A percentile compares a stretch with the other conserved stretches of the same genome.
These are phyloP conservation scores for Taxawa tesnikishii DNA, from an alignment of 2,329 filamentous ascomycete genomes.

Conservation along the genomic window DNA sequence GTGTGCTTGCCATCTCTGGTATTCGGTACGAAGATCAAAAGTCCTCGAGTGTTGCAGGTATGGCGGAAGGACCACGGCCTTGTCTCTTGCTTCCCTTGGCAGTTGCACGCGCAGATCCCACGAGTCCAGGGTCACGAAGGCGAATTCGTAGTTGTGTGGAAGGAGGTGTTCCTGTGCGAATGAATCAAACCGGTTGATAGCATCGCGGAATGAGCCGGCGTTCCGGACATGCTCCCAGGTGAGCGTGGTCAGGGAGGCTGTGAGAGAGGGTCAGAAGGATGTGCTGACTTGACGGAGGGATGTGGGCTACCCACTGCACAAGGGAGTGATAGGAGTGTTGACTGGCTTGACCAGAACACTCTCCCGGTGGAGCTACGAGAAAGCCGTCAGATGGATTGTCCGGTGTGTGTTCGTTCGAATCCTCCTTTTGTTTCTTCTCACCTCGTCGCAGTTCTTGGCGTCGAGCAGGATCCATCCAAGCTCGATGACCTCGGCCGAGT, in stretches of 20 bases:
- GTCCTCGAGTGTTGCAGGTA: constrained; percentile 97
- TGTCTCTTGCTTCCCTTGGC: constrained; percentile 93
- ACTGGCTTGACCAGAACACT: constrained; percentile 95
- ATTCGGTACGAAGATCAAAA: constrained; percentile 93
- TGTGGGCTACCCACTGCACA: constrained; percentile 73
- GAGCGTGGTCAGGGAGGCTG: constrained; percentile 91
- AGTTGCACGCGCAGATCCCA: constrained; percentile 98
- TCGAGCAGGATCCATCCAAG: constrained; percentile 95
- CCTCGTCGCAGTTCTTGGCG: constrained; percentile 84
- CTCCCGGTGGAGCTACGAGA: constrained; percentile 71
- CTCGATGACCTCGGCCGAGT: constrained; percentile 98
- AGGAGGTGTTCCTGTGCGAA: constrained; percentile 88
- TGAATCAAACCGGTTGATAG: constrained; percentile 84
- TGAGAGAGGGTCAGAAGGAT: constrained; percentile 17
- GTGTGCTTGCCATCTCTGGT: constrained; percentile 96
- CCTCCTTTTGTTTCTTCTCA: constrained; percentile 23
- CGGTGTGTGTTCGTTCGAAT: neutral
- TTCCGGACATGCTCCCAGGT: constrained; percentile 99
- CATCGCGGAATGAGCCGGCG: constrained; percentile 93
- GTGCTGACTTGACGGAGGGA: neutral
- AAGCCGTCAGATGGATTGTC: constrained; percentile 6
- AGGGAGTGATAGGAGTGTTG: constrained; percentile 95
- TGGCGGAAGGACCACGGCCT: constrained; percentile 88
- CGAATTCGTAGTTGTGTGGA: constrained; percentile 87
- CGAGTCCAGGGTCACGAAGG: constrained; percentile 94